These are phyloP conservation scores for Bocquillonia castaneifolia DNA, from an alignment of 441 rosid genomes.

Conservation along the genomic window DNA sequence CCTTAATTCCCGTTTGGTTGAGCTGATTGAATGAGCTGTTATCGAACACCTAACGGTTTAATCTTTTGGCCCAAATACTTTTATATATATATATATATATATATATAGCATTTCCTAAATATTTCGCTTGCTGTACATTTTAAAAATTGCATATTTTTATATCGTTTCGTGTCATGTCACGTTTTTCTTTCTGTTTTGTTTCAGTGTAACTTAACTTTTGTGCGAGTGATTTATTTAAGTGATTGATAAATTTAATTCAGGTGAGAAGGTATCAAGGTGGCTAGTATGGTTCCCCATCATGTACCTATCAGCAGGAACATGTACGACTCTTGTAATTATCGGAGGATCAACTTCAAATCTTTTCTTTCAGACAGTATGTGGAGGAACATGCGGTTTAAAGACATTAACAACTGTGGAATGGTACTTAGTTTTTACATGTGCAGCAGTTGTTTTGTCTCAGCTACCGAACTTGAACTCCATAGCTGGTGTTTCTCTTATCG, in stretches of 20 bases:
- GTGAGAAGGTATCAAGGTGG: slow-evolving; percentile 53
- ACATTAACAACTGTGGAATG: slow-evolving; percentile 63
- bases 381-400: slow-evolving; percentile 37
- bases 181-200: too few relatives aligned
- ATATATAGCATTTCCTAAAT: too few relatives aligned
- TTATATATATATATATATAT: too few relatives aligned
- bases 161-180: too few relatives aligned
- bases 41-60: not conserved
- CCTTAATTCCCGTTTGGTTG: too few relatives aligned
- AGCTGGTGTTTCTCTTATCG: slow-evolving; percentile 64
- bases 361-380: slow-evolving; percentile 52
- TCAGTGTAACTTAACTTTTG: too few relatives aligned
- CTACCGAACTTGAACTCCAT: slow-evolving; percentile 85
- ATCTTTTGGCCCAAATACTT: too few relatives aligned
- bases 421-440: slow-evolving; percentile 59
- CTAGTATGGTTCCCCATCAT: slow-evolving; percentile 53
- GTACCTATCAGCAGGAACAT: slow-evolving; percentile 83
- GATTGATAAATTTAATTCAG: slow-evolving; percentile 32
- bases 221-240: too few relatives aligned
- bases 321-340: slow-evolving; percentile 51
- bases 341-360: slow-evolving; percentile 56
- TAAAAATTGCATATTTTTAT: too few relatives aligned
- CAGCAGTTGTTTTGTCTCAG: slow-evolving; percentile 61
- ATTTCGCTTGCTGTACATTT: too few relatives aligned
- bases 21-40: too few relatives aligned